These are phyloP conservation scores for Pseudogymnoascus pannorum DNA, from an alignment of 2,329 filamentous ascomycete genomes.

Conservation along the genomic window DNA sequence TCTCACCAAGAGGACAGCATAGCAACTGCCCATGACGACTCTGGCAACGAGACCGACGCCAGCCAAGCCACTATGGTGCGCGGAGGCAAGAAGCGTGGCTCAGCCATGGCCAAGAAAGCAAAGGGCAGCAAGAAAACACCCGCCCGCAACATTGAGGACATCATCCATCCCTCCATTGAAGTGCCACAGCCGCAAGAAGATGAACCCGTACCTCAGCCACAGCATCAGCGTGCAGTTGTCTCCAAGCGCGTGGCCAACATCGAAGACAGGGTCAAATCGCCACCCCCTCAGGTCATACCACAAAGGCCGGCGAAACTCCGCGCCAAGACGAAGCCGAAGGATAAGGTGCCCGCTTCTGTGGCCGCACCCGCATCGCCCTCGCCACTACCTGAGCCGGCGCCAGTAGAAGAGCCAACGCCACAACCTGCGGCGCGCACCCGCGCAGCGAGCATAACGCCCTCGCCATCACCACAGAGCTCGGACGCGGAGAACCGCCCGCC, in stretches of 20 bases:
- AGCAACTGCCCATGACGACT: slow-evolving; percentile 18
- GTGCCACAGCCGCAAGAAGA: background rate
- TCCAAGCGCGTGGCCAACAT: background rate
- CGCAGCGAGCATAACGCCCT: slow-evolving; percentile 49
- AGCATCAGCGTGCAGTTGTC: background rate
- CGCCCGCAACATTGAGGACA: slow-evolving; percentile 21
- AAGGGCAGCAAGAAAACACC: slow-evolving; percentile 23
- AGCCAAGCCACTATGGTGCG: slow-evolving; percentile 25
- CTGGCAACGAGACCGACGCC: slow-evolving; percentile 28
- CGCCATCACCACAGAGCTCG: slow-evolving; percentile 65
- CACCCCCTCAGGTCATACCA: background rate
- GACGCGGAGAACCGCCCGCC: slow-evolving; percentile 76
- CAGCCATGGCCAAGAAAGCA: slow-evolving; percentile 20
- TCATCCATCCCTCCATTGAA: slow-evolving; percentile 16
- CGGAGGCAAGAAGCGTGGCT: slow-evolving; percentile 18
- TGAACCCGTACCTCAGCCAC: background rate
- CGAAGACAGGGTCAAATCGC: background rate
- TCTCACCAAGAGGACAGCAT: slow-evolving; percentile 18
- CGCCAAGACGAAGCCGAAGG: slow-evolving; percentile 16
- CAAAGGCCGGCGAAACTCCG: background rate
- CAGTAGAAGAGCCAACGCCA: slow-evolving; percentile 13
- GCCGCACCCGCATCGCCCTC: background rate
- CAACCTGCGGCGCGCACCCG: slow-evolving; percentile 41
- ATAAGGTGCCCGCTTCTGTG: slow-evolving; percentile 12
- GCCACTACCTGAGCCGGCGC: background rate